Evolutionary conservation across 805 yeast species (phyloP).

Genomic region (Metschnikowia borealis): DNA sequence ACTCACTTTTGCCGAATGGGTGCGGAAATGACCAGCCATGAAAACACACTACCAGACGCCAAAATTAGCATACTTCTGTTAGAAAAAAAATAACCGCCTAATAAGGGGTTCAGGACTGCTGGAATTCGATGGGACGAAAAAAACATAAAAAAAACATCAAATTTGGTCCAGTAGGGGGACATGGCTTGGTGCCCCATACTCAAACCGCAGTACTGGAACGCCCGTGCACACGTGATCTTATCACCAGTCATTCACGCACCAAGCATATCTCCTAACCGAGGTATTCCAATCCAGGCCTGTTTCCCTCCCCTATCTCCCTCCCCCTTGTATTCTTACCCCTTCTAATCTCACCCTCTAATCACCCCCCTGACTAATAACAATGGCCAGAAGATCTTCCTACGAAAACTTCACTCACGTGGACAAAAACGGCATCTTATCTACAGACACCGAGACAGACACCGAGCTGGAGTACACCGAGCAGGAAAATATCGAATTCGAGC

Average conservation of each 20-base stretch:
- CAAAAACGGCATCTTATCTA: slow-evolving; percentile 8
- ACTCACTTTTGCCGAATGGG: no score
- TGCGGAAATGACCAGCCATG: no score
- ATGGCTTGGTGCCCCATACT: background rate
- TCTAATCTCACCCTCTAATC: no score
- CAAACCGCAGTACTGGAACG: background rate
- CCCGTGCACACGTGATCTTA: background rate
- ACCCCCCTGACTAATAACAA: background rate
- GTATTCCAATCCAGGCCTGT: no score
- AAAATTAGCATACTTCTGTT: background rate
- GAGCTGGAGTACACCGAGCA: no score
- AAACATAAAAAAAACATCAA: no score
- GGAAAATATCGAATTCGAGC: no score
- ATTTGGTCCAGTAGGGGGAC: no score
- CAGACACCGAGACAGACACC: slow-evolving; percentile 8
- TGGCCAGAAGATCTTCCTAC: background rate
- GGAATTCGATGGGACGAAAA: no score
- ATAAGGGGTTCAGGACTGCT: no score
- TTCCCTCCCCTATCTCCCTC: background rate
- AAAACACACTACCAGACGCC: background rate
- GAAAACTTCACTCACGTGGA: slow-evolving; percentile 1
- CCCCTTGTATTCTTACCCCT: background rate
- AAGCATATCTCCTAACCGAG: no score
- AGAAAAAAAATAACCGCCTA: no score
- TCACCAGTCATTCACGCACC: background rate